A percentile compares a stretch with the other conserved stretches of the same genome.
phyloP scores from a whole-genome alignment of 331 rosid species.

The Spiraea crenata region DNA sequence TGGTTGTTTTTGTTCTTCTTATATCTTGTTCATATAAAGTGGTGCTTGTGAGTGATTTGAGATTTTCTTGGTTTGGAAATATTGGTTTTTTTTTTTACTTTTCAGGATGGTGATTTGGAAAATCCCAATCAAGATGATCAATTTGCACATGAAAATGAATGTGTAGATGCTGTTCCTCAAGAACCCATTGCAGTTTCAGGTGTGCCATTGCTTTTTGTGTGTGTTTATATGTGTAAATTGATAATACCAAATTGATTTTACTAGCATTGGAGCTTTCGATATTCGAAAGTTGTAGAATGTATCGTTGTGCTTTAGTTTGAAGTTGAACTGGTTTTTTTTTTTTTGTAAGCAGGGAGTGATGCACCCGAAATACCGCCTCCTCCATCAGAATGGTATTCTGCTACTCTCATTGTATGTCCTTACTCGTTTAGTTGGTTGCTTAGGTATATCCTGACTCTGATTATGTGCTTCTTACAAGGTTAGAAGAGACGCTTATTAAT shows the following conservation, averaged over 20 bases:
- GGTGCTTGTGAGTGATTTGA: not conserved
- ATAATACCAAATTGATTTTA: not conserved
- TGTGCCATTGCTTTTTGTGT: not conserved
- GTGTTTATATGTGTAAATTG: not conserved
- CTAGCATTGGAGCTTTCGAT: not conserved
- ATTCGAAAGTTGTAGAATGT: not conserved
- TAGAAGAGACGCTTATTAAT: constrained; percentile 80
- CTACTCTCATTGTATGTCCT: not conserved
- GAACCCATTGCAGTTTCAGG: constrained; percentile 1
- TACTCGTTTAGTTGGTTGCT: not conserved
- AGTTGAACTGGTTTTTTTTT: constrained; percentile 10
- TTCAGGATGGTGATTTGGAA: constrained; percentile 26
- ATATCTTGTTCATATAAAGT: not conserved
- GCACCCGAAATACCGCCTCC: constrained; percentile 59
- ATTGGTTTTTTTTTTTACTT: no score
- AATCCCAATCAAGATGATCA: constrained; percentile 24
- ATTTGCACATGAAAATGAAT: not conserved
- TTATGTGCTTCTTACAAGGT: constrained; percentile 38
- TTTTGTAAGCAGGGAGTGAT: constrained; percentile 44
- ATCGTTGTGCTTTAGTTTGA: not conserved
- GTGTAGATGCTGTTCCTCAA: not conserved
- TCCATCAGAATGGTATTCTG: constrained; percentile 77
- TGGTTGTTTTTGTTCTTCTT: not conserved
- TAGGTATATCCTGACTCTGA: not conserved
- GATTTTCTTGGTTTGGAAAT: not conserved